Base-by-base conservation (phyloP, 2,329 filamentous ascomycete species). In the Setomelanomma holmii region DNA sequence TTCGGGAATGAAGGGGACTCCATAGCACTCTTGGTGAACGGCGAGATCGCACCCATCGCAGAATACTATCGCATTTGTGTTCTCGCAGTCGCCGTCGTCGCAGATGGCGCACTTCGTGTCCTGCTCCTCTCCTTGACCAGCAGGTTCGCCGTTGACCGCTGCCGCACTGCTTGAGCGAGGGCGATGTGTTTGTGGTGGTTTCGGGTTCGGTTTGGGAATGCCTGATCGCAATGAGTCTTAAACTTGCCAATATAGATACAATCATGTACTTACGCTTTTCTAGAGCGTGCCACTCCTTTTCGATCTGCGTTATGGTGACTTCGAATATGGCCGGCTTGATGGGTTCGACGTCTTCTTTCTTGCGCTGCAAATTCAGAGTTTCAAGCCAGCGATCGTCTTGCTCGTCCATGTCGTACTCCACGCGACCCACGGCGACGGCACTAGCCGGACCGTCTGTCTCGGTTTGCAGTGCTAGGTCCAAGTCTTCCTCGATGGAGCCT, bases 351-450 rank as follows among this genome's bases (percentile, higher is more conserved):
- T 88, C 86, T 61, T 89, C 85, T 20, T 84, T 82, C 70, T 87
- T 90, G 51, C 95, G 86, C 65, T 89, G 86, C 11, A 80, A 78
- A 66, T 99, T 99, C 71, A 93, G 86, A 34, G 86, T 85, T 63
- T 95, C 89, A 21, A 99, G 80, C 95, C 95, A 99, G 78, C 93
- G 91, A 62, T 96, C 92, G 73, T 99, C 95, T 70, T 99, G 95
- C 76, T 99, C 95, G 69, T 99, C 95, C 95, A 99, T 99, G 74
- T 99, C 95, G 73, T 99, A 99, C 72, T 99, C 95, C 17, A 99
- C 95, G 50, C 91, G 87, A 11, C 91, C 91, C 34, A 96, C 69
- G 10, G 74, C 68, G 17, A 77, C 69, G 3, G 72, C 83, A 16
- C 79, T 79, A 34, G 79, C 76, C 46, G 83, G 80, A 5, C 77